Percentiles rank a stretch among this genome's conserved stretches.
These are phyloP conservation scores for Candida germanica DNA, from an alignment of 805 yeast genomes.

Conservation along the genomic window DNA sequence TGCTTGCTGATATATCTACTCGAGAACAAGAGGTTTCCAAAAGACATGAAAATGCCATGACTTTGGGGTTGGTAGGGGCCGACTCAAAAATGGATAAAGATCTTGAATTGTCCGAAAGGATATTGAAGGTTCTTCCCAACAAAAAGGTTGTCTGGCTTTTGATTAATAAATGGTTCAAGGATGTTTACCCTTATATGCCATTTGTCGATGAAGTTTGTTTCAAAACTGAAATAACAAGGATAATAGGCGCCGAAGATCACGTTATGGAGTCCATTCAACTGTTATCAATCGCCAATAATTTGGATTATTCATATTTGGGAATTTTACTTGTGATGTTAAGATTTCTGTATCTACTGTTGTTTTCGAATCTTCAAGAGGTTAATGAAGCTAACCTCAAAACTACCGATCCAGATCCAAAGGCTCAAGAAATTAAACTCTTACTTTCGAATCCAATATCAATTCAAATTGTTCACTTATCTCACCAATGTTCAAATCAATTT, in stretches of 20 bases:
- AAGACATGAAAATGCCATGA: constrained; percentile 21
- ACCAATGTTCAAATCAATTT: constrained; percentile 35
- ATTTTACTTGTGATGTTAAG: constrained; percentile 32
- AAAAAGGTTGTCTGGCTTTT: constrained; percentile 54
- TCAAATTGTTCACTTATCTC: constrained; percentile 30
- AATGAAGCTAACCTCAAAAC: constrained; percentile 29
- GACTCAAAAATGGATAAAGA: not conserved
- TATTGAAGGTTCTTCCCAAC: constrained; percentile 47
- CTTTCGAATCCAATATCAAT: constrained; percentile 30
- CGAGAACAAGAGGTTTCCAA: not conserved
- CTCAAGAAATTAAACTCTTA: constrained; percentile 24
- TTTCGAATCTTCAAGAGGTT: constrained; percentile 30
- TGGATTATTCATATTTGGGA: constrained; percentile 36
- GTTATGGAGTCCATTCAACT: constrained; percentile 18
- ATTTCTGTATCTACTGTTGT: constrained; percentile 33
- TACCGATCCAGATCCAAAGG: constrained; percentile 18
- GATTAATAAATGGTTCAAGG: constrained; percentile 56
- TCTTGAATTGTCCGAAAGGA: constrained; percentile 34
- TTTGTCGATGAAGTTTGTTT: constrained; percentile 58
- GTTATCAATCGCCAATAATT: constrained; percentile 26
- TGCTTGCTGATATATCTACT: not conserved
- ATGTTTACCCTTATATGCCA: constrained; percentile 64
- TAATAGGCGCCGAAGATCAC: constrained; percentile 40
- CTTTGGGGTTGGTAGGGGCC: constrained; percentile 25
- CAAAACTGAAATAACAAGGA: constrained; percentile 38